These are phyloP conservation scores for Batrachochytrium dendrobatidis DNA, from an alignment of 371 early-diverging fungal genomes.

Conservation along the genomic window DNA sequence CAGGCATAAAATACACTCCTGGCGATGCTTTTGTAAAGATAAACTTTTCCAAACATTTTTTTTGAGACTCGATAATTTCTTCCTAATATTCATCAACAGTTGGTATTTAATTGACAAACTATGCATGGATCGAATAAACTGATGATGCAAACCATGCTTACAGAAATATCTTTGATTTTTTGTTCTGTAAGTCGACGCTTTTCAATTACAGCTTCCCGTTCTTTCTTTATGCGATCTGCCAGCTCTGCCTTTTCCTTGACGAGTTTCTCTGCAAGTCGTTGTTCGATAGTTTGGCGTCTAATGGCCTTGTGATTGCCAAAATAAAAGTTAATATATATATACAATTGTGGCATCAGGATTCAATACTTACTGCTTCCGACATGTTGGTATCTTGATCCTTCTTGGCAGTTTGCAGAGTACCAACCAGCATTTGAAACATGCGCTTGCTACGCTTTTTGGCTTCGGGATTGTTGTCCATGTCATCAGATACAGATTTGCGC, in stretches of 20 bases:
- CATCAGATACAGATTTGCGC: too few species aligned
- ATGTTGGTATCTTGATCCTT: not conserved
- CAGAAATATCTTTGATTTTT: not conserved
- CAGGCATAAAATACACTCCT: not conserved
- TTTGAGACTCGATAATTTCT: not conserved
- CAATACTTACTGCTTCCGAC: not conserved
- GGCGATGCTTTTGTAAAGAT: conserved; percentile 1
- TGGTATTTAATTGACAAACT: not conserved
- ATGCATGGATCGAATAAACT: not conserved
- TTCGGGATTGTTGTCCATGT: not conserved
- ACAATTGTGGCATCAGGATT: too few species aligned
- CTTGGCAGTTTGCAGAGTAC: not conserved
- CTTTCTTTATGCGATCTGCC: not conserved
- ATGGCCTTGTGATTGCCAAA: not conserved
- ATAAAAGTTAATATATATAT: too few species aligned
- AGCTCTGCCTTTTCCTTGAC: not conserved
- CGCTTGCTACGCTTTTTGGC: conserved; percentile 1
- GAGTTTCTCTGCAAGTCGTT: not conserved
- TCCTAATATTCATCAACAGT: too few species aligned
- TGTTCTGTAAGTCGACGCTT: not conserved
- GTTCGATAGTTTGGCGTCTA: not conserved
- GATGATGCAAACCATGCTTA: not conserved
- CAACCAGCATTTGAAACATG: conserved; percentile 2
- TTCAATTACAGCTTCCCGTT: not conserved
- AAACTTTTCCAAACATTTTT: not conserved